Percentiles rank a stretch among this genome's conserved stretches.
These are phyloP conservation scores for Aureobasidium leucospermi DNA, from an alignment of 2,329 filamentous ascomycete genomes.

Conservation along the genomic window DNA sequence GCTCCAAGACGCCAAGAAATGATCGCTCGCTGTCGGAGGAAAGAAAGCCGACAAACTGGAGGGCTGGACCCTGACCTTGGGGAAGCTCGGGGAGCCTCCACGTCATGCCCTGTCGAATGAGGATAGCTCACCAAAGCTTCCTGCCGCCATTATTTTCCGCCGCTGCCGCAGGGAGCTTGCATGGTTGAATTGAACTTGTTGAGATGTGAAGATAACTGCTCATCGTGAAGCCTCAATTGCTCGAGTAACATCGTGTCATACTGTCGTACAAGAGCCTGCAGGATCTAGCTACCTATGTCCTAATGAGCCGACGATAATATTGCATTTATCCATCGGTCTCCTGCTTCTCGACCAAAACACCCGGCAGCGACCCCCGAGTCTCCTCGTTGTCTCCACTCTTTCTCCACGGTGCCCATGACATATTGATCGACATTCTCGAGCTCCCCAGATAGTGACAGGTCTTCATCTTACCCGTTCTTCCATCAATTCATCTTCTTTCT, in stretches of 20 bases:
- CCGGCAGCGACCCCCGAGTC: conserved; percentile 1
- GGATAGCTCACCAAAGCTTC: background rate
- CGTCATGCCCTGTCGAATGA: background rate
- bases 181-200: background rate
- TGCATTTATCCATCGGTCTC: background rate
- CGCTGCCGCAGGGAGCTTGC: background rate
- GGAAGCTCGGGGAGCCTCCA: background rate
- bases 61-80: conserved; percentile 2
- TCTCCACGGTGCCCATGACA: background rate
- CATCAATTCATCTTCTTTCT: background rate
- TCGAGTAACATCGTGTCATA: background rate
- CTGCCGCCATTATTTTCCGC: background rate
- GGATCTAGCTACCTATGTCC: background rate
- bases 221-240: background rate
- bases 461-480: background rate
- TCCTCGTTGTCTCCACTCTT: conserved; percentile 4
- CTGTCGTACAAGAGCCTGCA: too few species aligned
- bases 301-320: background rate
- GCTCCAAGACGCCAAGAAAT: background rate
- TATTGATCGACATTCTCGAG: background rate
- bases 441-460: background rate
- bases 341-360: background rate
- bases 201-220: background rate
- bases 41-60: background rate
- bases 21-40: background rate